phyloP scores from a whole-genome alignment of 495 filamentous ascomycete species.

The Penicillium parvum region DNA sequence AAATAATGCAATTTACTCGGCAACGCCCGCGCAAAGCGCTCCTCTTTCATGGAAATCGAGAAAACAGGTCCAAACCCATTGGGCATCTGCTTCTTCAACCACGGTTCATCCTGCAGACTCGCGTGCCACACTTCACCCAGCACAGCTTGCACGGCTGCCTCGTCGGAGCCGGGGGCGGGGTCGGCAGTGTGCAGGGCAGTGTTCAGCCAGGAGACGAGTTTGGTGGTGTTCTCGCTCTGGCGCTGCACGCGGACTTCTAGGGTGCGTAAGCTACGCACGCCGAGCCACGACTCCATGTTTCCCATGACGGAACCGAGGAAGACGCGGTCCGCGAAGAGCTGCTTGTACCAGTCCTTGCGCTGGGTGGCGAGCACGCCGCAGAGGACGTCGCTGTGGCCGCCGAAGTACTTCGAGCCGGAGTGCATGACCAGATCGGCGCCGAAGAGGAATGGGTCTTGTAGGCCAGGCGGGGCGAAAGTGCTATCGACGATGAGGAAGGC shows the following conservation, averaged over 20 bases:
- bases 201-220: conserved; percentile 68
- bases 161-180: conserved; percentile 29
- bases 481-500: conserved; percentile 80
- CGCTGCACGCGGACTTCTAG: conserved; percentile 75
- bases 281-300: conserved; percentile 87
- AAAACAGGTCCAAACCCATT: conserved; percentile 89
- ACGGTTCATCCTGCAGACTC: conserved; percentile 64
- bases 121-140: conserved; percentile 69
- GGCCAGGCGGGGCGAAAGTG: conserved; percentile 87
- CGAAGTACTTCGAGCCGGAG: conserved; percentile 90
- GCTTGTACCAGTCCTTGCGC: conserved; percentile 50
- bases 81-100: conserved; percentile 88
- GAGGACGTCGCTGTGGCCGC: conserved; percentile 88
- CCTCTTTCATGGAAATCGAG: conserved; percentile 58
- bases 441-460: conserved; percentile 77
- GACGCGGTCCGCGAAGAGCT: conserved; percentile 60
- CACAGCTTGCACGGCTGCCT: conserved; percentile 43
- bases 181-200: conserved; percentile 34
- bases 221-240: conserved; percentile 64
- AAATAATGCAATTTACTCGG: conserved; percentile 78
- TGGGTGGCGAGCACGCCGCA: conserved; percentile 73
- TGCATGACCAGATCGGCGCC: conserved; percentile 89
- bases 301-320: conserved; percentile 85
- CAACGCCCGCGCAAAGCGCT: conserved; percentile 57
- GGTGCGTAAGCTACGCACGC: conserved; percentile 78